Evolutionary conservation across 129 eudicot species (phyloP).

Genomic region (Centaurea solstitialis): DNA sequence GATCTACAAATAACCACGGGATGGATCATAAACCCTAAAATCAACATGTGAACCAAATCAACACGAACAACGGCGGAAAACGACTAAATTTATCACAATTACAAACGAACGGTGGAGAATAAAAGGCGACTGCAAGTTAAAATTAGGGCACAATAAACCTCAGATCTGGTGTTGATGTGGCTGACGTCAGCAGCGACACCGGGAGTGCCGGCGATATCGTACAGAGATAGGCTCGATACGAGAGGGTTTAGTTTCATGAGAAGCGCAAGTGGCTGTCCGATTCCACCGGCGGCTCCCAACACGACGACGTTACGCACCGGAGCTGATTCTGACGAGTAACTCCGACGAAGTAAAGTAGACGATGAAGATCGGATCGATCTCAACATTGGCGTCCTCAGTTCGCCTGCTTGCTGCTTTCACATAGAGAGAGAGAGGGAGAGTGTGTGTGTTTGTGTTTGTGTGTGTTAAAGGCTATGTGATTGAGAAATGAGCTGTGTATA

Average conservation of each 20-base stretch:
- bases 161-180: conserved; percentile 98
- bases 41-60: neutral
- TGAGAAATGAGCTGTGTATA: too few relatives aligned
- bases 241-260: conserved; percentile 84
- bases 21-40: too few relatives aligned
- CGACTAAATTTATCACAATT: neutral
- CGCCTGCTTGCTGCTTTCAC: conserved; percentile 12
- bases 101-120: conserved; percentile 10
- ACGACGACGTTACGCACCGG: conserved; percentile 41
- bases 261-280: conserved; percentile 92
- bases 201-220: conserved; percentile 49
- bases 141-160: conserved; percentile 44
- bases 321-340: conserved; percentile 42
- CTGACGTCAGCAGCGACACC: conserved; percentile 90
- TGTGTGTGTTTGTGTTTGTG: too few relatives aligned
- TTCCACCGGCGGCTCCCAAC: conserved; percentile 74
- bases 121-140: neutral
- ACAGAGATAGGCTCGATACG: conserved; percentile 76
- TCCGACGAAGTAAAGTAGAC: conserved; percentile 40
- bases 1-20: too few relatives aligned
- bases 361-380: conserved; percentile 48
- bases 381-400: conserved; percentile 56
- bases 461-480: too few relatives aligned
- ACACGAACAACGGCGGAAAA: neutral
- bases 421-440: conserved; percentile 17